Percentiles rank a stretch among this genome's conserved stretches.
These are phyloP conservation scores for Lactifluus pinguis DNA, from an alignment of 768 basidiomycete genomes.

Conservation along the genomic window DNA sequence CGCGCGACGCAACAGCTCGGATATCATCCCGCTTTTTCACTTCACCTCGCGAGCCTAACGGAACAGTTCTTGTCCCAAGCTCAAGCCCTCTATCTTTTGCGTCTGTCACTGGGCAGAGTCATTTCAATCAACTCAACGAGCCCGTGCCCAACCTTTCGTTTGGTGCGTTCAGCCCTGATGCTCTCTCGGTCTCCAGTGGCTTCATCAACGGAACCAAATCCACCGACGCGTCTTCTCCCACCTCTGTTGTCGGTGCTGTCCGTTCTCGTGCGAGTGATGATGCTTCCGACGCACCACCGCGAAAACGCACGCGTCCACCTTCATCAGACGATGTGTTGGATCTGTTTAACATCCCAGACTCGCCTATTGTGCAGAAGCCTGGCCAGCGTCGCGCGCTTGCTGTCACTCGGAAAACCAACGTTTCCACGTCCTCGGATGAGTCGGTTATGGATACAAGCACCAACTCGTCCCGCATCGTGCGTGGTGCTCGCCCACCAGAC, in stretches of 20 bases:
- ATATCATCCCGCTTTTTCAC: constrained; percentile 51
- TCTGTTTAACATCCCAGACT: constrained; percentile 36
- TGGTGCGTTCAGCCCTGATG: constrained; percentile 20
- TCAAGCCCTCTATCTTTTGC: constrained; percentile 55
- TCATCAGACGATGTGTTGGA: constrained; percentile 29
- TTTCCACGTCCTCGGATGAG: constrained; percentile 63
- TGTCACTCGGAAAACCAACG: constrained; percentile 22
- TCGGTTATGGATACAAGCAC: constrained; percentile 39
- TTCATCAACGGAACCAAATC: constrained; percentile 25
- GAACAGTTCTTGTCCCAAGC: constrained; percentile 63
- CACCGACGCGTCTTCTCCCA: constrained; percentile 46
- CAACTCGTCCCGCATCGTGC: constrained; percentile 25
- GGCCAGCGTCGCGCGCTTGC: constrained; percentile 41
- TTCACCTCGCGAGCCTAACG: constrained; percentile 37
- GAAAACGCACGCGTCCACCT: constrained; percentile 58
- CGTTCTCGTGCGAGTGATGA: constrained; percentile 34
- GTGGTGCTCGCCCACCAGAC: constrained; percentile 13
- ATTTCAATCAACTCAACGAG: constrained; percentile 30
- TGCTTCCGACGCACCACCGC: constrained; percentile 45
- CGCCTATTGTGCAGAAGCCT: constrained; percentile 49
- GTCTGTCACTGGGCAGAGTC: constrained; percentile 31
- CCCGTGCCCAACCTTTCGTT: constrained; percentile 33
- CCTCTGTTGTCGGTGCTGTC: constrained; percentile 32
- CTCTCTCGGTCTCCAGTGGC: constrained; percentile 12
- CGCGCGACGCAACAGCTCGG: constrained; percentile 57